phyloP scores from a whole-genome alignment of 2,329 filamentous ascomycete species.

The Cryoendolithus antarcticus region DNA sequence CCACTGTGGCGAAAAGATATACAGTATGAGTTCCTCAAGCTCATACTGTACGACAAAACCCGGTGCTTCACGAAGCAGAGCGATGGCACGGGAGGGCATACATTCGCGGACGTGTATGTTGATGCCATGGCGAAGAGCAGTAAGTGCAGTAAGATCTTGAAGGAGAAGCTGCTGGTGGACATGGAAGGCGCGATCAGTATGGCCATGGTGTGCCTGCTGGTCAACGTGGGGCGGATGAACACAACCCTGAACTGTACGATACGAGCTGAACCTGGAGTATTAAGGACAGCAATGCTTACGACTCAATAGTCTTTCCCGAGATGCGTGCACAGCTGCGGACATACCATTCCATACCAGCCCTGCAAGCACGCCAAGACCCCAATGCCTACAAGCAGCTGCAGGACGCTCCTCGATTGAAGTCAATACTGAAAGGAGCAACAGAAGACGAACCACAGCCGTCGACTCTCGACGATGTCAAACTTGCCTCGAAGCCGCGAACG shows the following conservation, averaged over 20 bases:
- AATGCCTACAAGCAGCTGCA: slow-evolving; percentile 97
- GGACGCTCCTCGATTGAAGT: slow-evolving; percentile 89
- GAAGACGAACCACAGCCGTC: slow-evolving; percentile 81
- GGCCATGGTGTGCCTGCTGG: slow-evolving; percentile 97
- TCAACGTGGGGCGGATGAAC: slow-evolving; percentile 98
- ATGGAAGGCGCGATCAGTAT: slow-evolving; percentile 88
- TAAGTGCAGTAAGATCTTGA: slow-evolving; percentile 96
- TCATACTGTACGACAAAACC: slow-evolving; percentile 64
- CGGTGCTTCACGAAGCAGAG: slow-evolving; percentile 86
- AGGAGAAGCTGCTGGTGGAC: slow-evolving; percentile 90
- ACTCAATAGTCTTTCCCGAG: slow-evolving; percentile 74
- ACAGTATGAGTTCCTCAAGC: slow-evolving; percentile 72
- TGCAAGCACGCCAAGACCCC: slow-evolving; percentile 88
- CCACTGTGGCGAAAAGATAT: slow-evolving; percentile 80
- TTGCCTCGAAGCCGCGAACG: slow-evolving; percentile 57
- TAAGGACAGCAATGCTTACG: no score
- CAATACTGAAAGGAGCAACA: slow-evolving; percentile 89
- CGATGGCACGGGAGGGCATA: slow-evolving; percentile 59
- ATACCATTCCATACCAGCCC: slow-evolving; percentile 92
- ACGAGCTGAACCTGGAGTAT: no score
- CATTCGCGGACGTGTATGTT: slow-evolving; percentile 92
- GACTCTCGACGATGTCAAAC: slow-evolving; percentile 71
- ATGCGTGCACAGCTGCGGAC: slow-evolving; percentile 97
- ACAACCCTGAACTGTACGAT: slow-evolving; percentile 70
- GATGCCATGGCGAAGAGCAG: slow-evolving; percentile 97